Base-by-base conservation (phyloP, 2,329 filamentous ascomycete species). In the Pyrenophora seminiperda region DNA sequence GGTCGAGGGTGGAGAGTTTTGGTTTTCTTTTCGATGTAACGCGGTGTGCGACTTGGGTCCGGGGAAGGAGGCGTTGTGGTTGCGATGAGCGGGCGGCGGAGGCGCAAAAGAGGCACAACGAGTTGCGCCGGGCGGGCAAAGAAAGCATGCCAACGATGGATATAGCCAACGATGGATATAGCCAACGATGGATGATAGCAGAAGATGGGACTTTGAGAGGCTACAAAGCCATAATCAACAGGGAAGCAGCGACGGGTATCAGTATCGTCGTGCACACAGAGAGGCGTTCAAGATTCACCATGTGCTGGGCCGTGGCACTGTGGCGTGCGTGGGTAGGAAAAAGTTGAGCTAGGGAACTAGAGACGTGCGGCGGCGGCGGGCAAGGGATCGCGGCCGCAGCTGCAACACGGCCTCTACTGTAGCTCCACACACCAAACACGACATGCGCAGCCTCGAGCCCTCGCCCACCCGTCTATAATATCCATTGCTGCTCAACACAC, bases 21-120 rank as follows among this genome's bases (percentile, higher is more conserved):
- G 41, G 20, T 17, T 17, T 3, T 24, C 32, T 47, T 20, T 22
- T 11, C 9, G 27, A n/a, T 1, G 13, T 9, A 27, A 9, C 32
- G 27, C 60, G 48, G 30, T 59, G 46, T 3, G 63, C 66, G 40
- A 58, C 52, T 29, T 70, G 65, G 40, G 54, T 58, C 14, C 51
- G 47, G 46, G 69, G 59, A 50, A 72, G 53, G 50, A 71, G 54
- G 67, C 61, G 63, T 54, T 59, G 57, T 7, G 59, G 40, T 37
- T 42, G 57, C 40, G 49, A 42, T 18, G 58, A 47, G 45, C 59
- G 66, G 34, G 62, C 61, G 33, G 70, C 66, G 52, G 71, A 67
- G 43, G 70, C 63, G 67, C 76, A 77, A 56, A 74, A 69, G 38
- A 76, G 66, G 70, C 75, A 77, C 58, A 67, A 60, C 61, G 66